Conservation (phyloP, 2,329 filamentous ascomycete species). For the Thyridium curvatum region DNA sequence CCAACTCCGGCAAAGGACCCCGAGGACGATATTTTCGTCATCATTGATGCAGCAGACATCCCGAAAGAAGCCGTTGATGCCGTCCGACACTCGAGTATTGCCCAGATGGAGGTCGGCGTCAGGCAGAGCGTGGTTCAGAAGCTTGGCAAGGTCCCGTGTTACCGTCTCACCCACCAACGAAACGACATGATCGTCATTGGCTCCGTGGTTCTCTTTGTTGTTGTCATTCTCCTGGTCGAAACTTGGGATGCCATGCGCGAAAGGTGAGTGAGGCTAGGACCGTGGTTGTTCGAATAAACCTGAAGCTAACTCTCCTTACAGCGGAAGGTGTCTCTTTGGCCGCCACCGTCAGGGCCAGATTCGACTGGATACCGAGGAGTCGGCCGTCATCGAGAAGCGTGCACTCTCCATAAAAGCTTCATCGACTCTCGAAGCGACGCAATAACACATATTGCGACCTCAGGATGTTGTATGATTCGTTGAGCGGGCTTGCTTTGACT, state of each 20-base stretch:
- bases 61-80: not conserved
- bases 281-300: too few relatives aligned
- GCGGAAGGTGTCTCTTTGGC: too few relatives aligned
- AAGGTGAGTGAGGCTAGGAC: constrained; percentile 11
- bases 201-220: constrained; percentile 19
- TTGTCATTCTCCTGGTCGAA: constrained; percentile 21
- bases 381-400: constrained; percentile 2
- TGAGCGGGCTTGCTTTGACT: not conserved
- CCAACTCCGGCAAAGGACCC: too few relatives aligned
- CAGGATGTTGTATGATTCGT: not conserved
- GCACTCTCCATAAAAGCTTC: constrained; percentile 7
- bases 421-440: not conserved
- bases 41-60: too few relatives aligned
- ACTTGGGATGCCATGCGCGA: constrained; percentile 11
- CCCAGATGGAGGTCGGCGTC: constrained; percentile 2
- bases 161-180: constrained; percentile 12
- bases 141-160: constrained; percentile 8
- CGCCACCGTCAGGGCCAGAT: constrained; percentile 5
- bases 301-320: too few relatives aligned
- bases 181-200: constrained; percentile 22
- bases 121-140: not conserved
- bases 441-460: too few relatives aligned
- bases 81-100: constrained; percentile 1
- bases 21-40: too few relatives aligned
- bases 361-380: constrained; percentile 7